Base-by-base conservation (phyloP, 2,329 filamentous ascomycete genomes). In the Byssothecium circinans region DNA sequence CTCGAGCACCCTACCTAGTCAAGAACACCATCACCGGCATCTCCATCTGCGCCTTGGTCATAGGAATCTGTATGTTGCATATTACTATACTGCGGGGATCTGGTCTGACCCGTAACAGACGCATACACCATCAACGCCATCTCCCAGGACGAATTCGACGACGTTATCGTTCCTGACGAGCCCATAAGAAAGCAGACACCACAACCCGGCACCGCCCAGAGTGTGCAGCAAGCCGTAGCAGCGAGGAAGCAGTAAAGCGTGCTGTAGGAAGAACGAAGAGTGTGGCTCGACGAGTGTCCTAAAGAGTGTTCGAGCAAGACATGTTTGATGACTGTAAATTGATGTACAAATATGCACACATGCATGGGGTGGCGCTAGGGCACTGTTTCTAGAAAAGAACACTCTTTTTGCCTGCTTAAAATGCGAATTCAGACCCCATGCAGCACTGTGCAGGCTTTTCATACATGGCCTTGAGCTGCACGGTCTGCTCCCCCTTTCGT, bases 81-180 rank as follows among this genome's bases (percentile, higher is more conserved):
- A 15, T 18, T 8, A 25, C 25, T 4, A 18, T 8, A 2, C 3
- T 18, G 15, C 30, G 17, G 11, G 20, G 10, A 12, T 41, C 10
- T 22, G 3, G 35, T 41, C 64, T 63, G 3, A 66, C 47, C 3
- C 8, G 32, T 10, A 7, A 8, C 40, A 88, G 86, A 88, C 67
- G 75, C 80, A 45, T 88, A 82, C 70, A 89, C 86, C 34, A 87
- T 99, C 68, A 82, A 79, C 57, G 90, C 89, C 45, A 88, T 99
- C 66, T 90, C 92, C 35, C 94, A 97, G 74, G 94, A 97, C 72
- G 89, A 96, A 58, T 99, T 99, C 75, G 89, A 91, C 48, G 94
- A 99, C 69, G 91, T 97, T 61, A 86, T 90, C 68, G 86, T 97
- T 30, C 94, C 94, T 22, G 88, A 89, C 68, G 78, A 81, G 43